Evolutionary conservation across 139 green algal genomes (phyloP).

Genomic region (Asterochloris erici): DNA sequence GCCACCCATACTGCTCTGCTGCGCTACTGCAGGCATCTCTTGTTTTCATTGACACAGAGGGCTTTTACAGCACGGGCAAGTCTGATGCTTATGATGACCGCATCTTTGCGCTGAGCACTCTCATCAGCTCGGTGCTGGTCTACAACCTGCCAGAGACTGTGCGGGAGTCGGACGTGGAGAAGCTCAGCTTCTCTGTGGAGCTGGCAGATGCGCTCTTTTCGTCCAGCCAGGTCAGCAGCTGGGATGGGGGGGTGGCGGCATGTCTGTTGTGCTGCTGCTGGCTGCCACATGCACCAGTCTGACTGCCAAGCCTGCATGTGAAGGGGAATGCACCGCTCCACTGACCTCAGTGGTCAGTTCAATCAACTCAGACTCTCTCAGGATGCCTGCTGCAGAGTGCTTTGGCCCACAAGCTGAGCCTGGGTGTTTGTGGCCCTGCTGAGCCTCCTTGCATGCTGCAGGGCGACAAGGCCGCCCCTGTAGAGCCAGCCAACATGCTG

Average conservation of each 20-base stretch:
- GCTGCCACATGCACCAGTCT: too few species aligned
- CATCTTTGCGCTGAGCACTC: constrained; percentile 85
- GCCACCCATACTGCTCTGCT: too few species aligned
- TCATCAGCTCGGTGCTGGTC: constrained; percentile 70
- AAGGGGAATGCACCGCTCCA: too few species aligned
- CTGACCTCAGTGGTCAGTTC: too few species aligned
- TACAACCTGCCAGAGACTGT: constrained; percentile 94
- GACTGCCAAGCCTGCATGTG: too few species aligned
- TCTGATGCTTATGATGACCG: constrained; percentile 90
- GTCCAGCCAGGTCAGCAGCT: neutral
- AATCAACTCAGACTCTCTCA: neutral
- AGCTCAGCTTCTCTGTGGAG: constrained; percentile 90
- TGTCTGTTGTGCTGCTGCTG: too few species aligned
- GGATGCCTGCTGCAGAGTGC: neutral
- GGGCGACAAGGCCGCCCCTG: neutral
- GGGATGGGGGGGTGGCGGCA: too few species aligned
- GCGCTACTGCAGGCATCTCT: constrained; percentile 19
- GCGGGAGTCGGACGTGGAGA: constrained; percentile 82
- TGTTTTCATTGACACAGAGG: constrained; percentile 93
- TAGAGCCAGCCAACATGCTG: constrained; percentile 72
- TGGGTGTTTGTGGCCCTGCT: neutral
- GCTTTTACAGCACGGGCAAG: constrained; percentile 89
- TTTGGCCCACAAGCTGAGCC: too few species aligned
- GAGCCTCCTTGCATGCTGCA: neutral
- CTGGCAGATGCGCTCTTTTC: constrained; percentile 72